Conservation (phyloP, 169 alveolate species). For the Theileria annulata region DNA sequence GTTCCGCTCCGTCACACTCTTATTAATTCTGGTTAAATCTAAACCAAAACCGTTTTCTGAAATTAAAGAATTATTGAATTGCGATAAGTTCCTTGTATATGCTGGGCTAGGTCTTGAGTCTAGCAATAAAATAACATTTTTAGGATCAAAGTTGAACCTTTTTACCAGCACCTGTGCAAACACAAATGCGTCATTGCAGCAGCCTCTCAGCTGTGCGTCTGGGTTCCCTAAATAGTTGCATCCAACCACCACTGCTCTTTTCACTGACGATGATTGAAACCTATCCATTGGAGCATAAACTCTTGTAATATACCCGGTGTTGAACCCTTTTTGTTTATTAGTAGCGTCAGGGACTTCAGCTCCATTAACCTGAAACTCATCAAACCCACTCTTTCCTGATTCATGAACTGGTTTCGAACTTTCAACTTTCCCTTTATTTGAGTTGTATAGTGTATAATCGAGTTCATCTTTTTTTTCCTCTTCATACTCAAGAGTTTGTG, state of each 20-base stretch:
- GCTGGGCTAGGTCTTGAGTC: slow-evolving; percentile 81
- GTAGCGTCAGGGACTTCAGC: neutral
- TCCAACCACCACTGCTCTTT: slow-evolving; percentile 87
- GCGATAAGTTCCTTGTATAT: slow-evolving; percentile 67
- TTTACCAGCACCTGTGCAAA: slow-evolving; percentile 82
- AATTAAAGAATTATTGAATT: neutral
- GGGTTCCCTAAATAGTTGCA: slow-evolving; percentile 77
- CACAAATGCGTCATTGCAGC: slow-evolving; percentile 87
- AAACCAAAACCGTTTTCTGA: slow-evolving; percentile 8
- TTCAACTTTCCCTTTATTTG: neutral
- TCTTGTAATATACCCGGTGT: neutral
- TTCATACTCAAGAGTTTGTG: neutral
- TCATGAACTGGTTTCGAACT: neutral
- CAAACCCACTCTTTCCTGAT: neutral
- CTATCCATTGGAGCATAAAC: slow-evolving; percentile 10
- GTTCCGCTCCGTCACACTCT: slow-evolving; percentile 11
- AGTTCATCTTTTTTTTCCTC: neutral
- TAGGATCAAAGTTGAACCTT: slow-evolving; percentile 78
- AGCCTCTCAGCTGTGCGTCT: slow-evolving; percentile 78
- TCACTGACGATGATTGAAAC: neutral
- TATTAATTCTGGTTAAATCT: slow-evolving; percentile 24
- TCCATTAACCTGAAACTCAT: neutral
- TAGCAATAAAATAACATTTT: slow-evolving; percentile 76
- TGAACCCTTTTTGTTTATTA: neutral
- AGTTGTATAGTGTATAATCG: neutral